These are phyloP conservation scores for Colletotrichum truncatum DNA, from an alignment of 2,329 filamentous ascomycete genomes.

Conservation along the genomic window DNA sequence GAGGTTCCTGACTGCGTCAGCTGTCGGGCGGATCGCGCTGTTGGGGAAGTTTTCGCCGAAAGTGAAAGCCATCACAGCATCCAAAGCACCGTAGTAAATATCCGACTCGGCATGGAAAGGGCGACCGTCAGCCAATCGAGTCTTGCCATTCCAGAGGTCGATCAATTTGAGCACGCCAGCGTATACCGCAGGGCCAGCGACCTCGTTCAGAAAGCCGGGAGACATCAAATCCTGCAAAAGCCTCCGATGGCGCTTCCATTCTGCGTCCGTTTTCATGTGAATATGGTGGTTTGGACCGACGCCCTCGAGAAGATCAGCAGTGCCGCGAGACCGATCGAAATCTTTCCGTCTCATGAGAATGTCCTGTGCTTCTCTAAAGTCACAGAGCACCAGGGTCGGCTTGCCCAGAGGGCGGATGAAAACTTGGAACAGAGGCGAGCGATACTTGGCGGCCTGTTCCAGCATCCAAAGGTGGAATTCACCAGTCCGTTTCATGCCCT, in stretches of 20 bases:
- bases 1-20: not conserved
- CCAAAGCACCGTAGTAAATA: conserved; percentile 41
- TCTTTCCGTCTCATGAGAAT: conserved; percentile 54
- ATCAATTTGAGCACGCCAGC: conserved; percentile 39
- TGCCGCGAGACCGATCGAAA: conserved; percentile 47
- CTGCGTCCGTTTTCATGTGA: conserved; percentile 38
- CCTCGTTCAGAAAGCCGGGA: conserved; percentile 42
- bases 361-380: conserved; percentile 46
- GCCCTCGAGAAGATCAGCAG: conserved; percentile 39
- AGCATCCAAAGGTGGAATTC: conserved; percentile 22
- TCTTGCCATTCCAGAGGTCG: conserved; percentile 45
- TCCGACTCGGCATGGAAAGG: conserved; percentile 41
- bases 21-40: conserved; percentile 1
- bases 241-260: conserved; percentile 43
- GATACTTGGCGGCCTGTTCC: conserved; percentile 36
- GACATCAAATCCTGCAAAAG: conserved; percentile 49
- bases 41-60: conserved; percentile 35
- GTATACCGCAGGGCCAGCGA: conserved; percentile 45
- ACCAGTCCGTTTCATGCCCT: conserved; percentile 39
- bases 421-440: conserved; percentile 55
- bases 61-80: conserved; percentile 40
- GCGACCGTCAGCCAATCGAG: conserved; percentile 37
- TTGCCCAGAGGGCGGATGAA: conserved; percentile 53
- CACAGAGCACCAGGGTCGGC: conserved; percentile 54
- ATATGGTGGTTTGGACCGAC: conserved; percentile 44